Conservation (phyloP, 306 rosid genomes). For the Vicia faba region DNA sequence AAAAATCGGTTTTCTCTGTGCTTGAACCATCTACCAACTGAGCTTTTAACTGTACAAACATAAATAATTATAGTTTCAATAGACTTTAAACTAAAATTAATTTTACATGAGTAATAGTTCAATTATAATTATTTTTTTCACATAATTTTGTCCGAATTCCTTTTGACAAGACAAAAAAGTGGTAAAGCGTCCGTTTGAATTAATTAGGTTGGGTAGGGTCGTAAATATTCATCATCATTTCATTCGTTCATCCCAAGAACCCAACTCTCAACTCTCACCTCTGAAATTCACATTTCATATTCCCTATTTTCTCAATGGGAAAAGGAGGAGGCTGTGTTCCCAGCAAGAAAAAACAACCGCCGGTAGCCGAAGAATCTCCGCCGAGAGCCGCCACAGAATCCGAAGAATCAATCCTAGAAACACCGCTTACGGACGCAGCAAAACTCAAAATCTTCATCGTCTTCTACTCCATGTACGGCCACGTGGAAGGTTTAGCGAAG, state of each 20-base stretch:
- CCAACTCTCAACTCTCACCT: conserved; percentile 26
- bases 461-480: conserved; percentile 95
- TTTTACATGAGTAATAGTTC: too few relatives aligned
- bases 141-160: too few relatives aligned
- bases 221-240: neutral
- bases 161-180: too few relatives aligned
- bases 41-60: too few relatives aligned
- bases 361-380: conserved; percentile 38
- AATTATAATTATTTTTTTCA: too few relatives aligned
- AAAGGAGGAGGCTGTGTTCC: conserved; percentile 96
- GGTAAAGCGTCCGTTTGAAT: too few relatives aligned
- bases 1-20: too few relatives aligned
- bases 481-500: conserved; percentile 78
- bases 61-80: too few relatives aligned
- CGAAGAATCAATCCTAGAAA: neutral
- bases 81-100: too few relatives aligned
- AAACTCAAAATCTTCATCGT: conserved; percentile 74
- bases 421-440: conserved; percentile 8
- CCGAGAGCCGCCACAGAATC: neutral
- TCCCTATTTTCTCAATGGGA: conserved; percentile 56
- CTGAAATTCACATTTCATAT: conserved; percentile 21
- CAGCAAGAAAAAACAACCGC: conserved; percentile 73
- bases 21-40: too few relatives aligned
- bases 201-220: too few relatives aligned
- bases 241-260: neutral